phyloP scores from a whole-genome alignment of 83 land plant genomes.

The Isoetes engelmannii region DNA sequence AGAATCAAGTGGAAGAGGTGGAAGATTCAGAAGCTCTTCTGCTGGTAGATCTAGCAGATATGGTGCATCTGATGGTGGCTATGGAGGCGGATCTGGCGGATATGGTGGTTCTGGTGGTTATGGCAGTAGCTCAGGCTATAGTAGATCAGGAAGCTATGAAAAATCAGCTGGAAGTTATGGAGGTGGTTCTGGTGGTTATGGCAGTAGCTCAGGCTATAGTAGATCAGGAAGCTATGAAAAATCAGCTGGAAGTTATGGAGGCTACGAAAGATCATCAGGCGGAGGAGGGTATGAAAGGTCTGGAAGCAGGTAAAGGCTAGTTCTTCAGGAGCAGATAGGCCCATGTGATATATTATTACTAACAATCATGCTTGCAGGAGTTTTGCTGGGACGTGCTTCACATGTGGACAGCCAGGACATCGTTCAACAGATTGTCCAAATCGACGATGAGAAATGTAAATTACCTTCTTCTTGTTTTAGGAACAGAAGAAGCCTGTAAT shows the following conservation, averaged over 20 bases:
- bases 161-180: conserved; percentile 23
- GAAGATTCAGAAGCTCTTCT: conserved; percentile 17
- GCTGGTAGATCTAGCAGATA: background rate
- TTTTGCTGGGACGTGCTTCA: conserved; percentile 21
- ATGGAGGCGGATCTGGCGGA: conserved; percentile 45
- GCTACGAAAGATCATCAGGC: too few species aligned
- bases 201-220: background rate
- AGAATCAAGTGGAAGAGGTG: conserved; percentile 4
- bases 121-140: conserved; percentile 22
- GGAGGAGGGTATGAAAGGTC: too few species aligned
- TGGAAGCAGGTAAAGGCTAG: background rate
- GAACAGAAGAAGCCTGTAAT: too few species aligned
- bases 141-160: conserved; percentile 13
- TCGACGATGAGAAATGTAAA: conserved; percentile 7
- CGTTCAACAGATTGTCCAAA: conserved; percentile 22
- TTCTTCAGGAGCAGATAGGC: background rate
- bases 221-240: background rate
- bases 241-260: background rate
- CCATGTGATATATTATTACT: background rate
- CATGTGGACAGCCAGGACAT: conserved; percentile 27
- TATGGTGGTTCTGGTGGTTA: conserved; percentile 32
- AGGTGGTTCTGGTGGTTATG: conserved; percentile 19
- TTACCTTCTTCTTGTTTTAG: background rate
- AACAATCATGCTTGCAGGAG: background rate
- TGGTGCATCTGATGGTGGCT: background rate